These are phyloP conservation scores for Debaryomyces nepalensis DNA, from an alignment of 1,139 yeast species.

Conservation along the genomic window DNA sequence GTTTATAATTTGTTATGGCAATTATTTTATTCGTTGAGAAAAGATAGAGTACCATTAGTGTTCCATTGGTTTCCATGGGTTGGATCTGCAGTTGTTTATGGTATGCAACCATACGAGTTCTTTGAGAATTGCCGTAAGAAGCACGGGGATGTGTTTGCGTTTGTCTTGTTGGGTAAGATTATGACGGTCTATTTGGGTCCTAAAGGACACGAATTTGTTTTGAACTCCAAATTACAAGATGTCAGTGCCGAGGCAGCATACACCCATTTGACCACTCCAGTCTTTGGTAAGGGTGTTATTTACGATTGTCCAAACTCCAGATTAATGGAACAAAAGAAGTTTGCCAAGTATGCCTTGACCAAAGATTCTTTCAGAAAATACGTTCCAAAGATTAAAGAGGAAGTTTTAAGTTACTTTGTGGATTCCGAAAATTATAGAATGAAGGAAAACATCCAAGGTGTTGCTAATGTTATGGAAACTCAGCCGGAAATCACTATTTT, in stretches of 20 bases:
- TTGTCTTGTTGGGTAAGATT: constrained; percentile 82
- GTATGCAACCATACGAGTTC: constrained; percentile 91
- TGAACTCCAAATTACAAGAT: constrained; percentile 86
- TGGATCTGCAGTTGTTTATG: constrained; percentile 87
- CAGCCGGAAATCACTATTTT: constrained; percentile 97
- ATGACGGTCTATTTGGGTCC: constrained; percentile 98
- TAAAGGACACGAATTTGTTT: constrained; percentile 94
- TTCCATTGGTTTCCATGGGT: constrained; percentile 96
- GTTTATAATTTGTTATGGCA: constrained; percentile 73
- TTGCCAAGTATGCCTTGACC: constrained; percentile 88
- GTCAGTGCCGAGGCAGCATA: constrained; percentile 97
- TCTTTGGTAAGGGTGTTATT: constrained; percentile 94
- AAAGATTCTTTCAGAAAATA: constrained; percentile 81
- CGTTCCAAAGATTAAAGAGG: constrained; percentile 88
- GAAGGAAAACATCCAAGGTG: constrained; percentile 48
- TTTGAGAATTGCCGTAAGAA: constrained; percentile 76
- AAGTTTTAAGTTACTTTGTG: constrained; percentile 67
- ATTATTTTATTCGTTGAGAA: constrained; percentile 68
- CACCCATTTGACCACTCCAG: constrained; percentile 94
- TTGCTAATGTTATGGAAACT: constrained; percentile 72
- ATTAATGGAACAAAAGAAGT: constrained; percentile 97
- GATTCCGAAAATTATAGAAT: constrained; percentile 54
- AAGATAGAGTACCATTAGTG: constrained; percentile 84
- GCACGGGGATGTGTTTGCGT: constrained; percentile 92
- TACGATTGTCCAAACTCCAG: constrained; percentile 94